Conservation (phyloP, 2,329 filamentous ascomycete species). For the Daldinia sp. region DNA sequence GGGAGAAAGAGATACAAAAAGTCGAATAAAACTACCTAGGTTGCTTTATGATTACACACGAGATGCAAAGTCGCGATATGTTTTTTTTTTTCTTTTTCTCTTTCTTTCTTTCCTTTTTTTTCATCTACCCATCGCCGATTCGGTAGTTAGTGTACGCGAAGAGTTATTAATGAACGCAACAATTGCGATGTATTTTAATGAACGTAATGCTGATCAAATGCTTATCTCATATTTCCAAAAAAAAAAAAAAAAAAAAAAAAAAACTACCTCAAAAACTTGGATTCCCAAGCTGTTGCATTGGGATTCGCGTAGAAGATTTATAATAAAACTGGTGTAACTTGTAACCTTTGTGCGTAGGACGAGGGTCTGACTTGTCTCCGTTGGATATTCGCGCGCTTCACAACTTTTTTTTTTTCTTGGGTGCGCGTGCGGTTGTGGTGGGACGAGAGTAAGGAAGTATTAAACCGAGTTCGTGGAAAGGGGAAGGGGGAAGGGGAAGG, state of each 20-base stretch:
- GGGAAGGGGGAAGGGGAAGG: too few species aligned
- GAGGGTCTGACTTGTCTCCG: neutral
- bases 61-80: neutral
- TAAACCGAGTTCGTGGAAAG: too few species aligned
- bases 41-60: slow-evolving; percentile 21
- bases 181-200: neutral
- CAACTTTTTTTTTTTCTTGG: neutral
- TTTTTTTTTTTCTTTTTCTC: too few species aligned
- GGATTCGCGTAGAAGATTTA: neutral
- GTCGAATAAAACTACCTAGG: slow-evolving; percentile 30
- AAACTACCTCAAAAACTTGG: too few species aligned
- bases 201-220: neutral
- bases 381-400: neutral
- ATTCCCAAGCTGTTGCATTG: neutral
- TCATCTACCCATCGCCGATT: too few species aligned
- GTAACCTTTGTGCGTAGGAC: neutral
- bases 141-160: too few species aligned
- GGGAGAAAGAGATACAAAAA: slow-evolving; percentile 24
- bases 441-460: too few species aligned
- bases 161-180: too few species aligned
- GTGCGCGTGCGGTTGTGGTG: too few species aligned
- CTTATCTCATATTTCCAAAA: too few species aligned
- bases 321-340: neutral
- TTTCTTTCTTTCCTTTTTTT: too few species aligned
- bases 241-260: too few species aligned